A percentile compares a stretch with the other conserved stretches of the same genome.
phyloP scores from a whole-genome alignment of 2,329 filamentous ascomycete genomes.

The Colletotrichum noveboracense region DNA sequence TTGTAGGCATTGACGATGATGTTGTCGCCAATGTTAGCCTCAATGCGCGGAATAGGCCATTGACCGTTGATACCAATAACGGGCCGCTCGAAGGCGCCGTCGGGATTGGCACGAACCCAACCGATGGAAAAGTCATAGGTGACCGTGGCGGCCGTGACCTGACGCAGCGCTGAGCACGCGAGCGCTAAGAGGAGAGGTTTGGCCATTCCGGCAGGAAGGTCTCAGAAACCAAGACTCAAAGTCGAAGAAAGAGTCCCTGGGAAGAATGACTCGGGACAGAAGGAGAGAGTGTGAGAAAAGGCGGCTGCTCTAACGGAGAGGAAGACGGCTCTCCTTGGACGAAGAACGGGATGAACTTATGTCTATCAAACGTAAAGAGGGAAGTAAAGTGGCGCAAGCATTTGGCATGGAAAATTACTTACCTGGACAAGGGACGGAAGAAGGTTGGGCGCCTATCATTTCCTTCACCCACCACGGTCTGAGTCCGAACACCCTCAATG shows the following conservation, averaged over 20 bases:
- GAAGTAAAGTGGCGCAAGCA: not conserved
- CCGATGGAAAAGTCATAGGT: conserved; percentile 71
- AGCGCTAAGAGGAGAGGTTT: not conserved
- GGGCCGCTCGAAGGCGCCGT: conserved; percentile 48
- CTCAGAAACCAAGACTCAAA: not conserved
- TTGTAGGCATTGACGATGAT: conserved; percentile 65
- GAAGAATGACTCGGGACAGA: not conserved
- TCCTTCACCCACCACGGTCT: not conserved
- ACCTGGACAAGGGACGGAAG: not conserved
- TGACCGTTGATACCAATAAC: conserved; percentile 78
- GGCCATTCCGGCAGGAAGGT: not conserved
- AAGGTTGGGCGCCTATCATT: not conserved
- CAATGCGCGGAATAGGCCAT: conserved; percentile 75
- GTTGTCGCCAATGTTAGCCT: conserved; percentile 66
- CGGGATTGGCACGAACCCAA: conserved; percentile 56
- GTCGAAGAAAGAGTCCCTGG: not conserved
- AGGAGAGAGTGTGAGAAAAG: not conserved
- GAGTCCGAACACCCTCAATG: not conserved
- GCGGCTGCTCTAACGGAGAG: not conserved
- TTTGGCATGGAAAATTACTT: not conserved
- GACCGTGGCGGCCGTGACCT: conserved; percentile 38
- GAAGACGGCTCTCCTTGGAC: not conserved
- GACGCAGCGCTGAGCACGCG: not conserved
- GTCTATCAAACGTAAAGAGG: not conserved
- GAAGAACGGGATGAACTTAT: not conserved